Percentiles rank a stretch among this genome's conserved stretches.
These are phyloP conservation scores for Nyssa sinensis DNA, from an alignment of 148 eudicot genomes.

Conservation along the genomic window DNA sequence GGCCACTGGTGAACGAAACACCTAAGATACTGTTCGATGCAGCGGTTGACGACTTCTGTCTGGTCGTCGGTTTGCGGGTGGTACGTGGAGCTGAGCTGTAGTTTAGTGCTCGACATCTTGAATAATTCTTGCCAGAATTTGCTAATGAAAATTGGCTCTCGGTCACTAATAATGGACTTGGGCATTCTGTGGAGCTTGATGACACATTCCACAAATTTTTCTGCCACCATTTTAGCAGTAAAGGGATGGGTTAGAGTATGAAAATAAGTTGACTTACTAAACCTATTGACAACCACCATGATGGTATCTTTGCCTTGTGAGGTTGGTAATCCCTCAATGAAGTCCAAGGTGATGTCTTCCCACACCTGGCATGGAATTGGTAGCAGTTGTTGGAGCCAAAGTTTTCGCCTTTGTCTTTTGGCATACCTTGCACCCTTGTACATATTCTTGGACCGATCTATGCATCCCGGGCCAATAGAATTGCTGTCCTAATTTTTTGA, in stretches of 20 bases:
- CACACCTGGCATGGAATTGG: too few species aligned
- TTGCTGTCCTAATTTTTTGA: too few species aligned
- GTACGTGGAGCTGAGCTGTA: too few species aligned
- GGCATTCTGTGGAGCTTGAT: not conserved
- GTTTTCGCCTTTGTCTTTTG: not conserved
- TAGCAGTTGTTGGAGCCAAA: not conserved
- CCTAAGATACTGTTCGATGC: too few species aligned
- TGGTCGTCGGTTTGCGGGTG: too few species aligned
- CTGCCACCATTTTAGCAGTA: not conserved
- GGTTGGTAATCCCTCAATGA: not conserved
- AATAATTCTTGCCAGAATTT: too few species aligned
- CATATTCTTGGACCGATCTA: not conserved
- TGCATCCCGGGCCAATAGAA: not conserved
- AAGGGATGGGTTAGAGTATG: not conserved
- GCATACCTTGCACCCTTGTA: not conserved
- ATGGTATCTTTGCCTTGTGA: not conserved
- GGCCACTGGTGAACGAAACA: too few species aligned
- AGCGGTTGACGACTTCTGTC: too few species aligned
- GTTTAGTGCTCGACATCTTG: too few species aligned
- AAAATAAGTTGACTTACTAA: not conserved
- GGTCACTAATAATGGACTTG: too few species aligned
- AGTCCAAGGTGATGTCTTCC: not conserved
- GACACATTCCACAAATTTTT: not conserved
- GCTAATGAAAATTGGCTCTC: too few species aligned
- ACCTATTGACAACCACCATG: not conserved